Base-by-base conservation (phyloP, 2,329 filamentous ascomycete genomes). In the Fusarium udum region DNA sequence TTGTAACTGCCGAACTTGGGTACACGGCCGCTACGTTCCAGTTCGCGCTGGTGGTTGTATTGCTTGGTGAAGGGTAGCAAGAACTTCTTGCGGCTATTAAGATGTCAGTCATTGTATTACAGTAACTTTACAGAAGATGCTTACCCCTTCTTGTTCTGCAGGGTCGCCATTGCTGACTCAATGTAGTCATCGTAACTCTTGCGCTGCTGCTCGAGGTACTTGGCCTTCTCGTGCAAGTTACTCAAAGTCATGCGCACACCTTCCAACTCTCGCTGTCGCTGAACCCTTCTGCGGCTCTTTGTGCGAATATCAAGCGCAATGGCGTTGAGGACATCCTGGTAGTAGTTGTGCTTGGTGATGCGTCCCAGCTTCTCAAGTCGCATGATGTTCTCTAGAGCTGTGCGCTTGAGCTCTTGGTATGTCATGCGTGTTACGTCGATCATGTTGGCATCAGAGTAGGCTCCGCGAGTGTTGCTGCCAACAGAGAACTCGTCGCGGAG, bases 131-230 rank as follows among this genome's bases (percentile, higher is more conserved):
- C 18, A 5, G n/a, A 43, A 49, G 34, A 6, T 37, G 82, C 88
- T 81, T 87, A 92, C 89, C 92, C 95, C 84, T 98, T 98, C 83
- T 98, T 97, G 84, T 93, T 97, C 82, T 98, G 96, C 66, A 99
- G 87, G 9, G 97, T 99, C 68, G 95, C 89, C 94, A 99, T 98
- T 55, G 96, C 95, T 82, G 97, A 95, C 84, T 99, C 97, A 79
- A 99, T 97, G 83, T 99, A 99, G 84, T 99, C 95, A 80, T 99
- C 97, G 84, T 99, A 99, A 74, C 92, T 96, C 87, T 97, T 97
- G 69, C 97, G 90, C 84, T 99, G 96, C 77, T 95, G 93, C 80
- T 99, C 96, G 15, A 99, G 89, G 83, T 97, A 99, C 74, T 91
- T 90, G 42, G 95, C 95, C 84, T 99, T 96, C 76, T 95, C 91